Conservation (phyloP, 768 basidiomycete genomes). For the Neoboletus subvelutipes region DNA sequence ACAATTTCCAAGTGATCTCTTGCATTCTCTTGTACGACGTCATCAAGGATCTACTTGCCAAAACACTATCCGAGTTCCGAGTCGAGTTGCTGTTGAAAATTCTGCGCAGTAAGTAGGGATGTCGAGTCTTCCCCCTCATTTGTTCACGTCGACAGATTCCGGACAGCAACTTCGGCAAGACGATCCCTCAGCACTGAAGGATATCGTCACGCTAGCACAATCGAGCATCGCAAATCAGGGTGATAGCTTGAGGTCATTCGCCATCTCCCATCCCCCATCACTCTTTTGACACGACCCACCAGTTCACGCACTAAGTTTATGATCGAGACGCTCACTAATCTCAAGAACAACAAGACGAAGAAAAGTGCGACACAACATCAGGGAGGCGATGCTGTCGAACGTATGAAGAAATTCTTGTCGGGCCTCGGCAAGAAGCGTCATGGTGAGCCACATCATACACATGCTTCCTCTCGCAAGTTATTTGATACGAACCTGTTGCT, state of each 20-base stretch:
- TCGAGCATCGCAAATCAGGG: conserved; percentile 57
- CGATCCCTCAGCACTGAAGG: conserved; percentile 89
- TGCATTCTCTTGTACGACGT: conserved; percentile 89
- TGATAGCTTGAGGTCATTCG: conserved; percentile 48
- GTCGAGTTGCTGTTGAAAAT: conserved; percentile 89
- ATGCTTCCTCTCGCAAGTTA: background rate
- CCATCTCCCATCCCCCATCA: background rate
- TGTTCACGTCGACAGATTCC: conserved; percentile 58
- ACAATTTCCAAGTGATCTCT: conserved; percentile 94
- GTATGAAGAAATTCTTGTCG: conserved; percentile 86
- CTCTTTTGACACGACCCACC: conserved; percentile 3
- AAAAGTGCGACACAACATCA: conserved; percentile 63
- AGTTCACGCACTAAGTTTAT: conserved; percentile 94
- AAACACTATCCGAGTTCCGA: conserved; percentile 67
- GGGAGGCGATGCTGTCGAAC: conserved; percentile 71
- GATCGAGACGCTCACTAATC: conserved; percentile 88
- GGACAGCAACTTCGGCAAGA: conserved; percentile 89
- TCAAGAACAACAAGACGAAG: conserved; percentile 89
- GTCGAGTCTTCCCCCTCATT: background rate
- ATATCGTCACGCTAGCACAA: conserved; percentile 85
- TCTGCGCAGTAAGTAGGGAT: conserved; percentile 58
- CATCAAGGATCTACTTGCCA: conserved; percentile 69
- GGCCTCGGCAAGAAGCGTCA: conserved; percentile 76
- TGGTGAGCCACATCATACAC: conserved; percentile 39
- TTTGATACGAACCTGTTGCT: conserved; percentile 3